phyloP scores from a whole-genome alignment of 192 early-diverging fungal genomes.

The Linnemannia schmuckeri region DNA sequence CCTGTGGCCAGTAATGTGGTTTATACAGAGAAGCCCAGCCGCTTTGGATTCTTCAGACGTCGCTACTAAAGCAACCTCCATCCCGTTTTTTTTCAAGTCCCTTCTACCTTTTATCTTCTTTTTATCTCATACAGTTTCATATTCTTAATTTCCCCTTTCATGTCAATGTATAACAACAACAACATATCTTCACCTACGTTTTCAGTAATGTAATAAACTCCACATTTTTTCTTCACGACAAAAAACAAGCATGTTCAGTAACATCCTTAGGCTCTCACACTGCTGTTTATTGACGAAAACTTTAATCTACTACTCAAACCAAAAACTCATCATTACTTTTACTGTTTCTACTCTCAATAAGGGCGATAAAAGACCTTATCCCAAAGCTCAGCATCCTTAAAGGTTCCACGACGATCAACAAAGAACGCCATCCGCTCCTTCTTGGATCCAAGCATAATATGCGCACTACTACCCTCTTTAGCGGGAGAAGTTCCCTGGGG shows the following conservation, averaged over 20 bases:
- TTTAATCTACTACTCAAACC: background rate
- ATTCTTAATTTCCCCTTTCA: background rate
- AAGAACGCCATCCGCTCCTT: conserved; percentile 55
- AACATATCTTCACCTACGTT: background rate
- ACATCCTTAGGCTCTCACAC: background rate
- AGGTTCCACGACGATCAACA: conserved; percentile 40
- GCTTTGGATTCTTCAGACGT: conserved; percentile 13
- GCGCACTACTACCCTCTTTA: conserved; percentile 39
- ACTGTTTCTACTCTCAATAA: background rate
- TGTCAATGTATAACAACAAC: background rate
- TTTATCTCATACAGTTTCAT: background rate
- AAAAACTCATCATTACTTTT: background rate
- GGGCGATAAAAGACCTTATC: conserved; percentile 45
- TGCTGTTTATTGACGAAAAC: background rate
- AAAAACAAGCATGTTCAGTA: background rate
- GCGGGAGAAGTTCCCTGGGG: conserved; percentile 40
- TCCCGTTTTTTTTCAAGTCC: background rate
- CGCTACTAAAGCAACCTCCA: background rate
- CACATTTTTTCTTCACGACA: background rate
- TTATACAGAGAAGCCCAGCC: conserved; percentile 20
- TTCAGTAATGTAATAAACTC: background rate
- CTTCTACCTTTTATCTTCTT: background rate
- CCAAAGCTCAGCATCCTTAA: conserved; percentile 42
- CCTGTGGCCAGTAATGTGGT: background rate
- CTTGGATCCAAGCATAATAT: conserved; percentile 51